Conservation (phyloP, 1,284 basidiomycete genomes). For the Singerocomus inundabilis region DNA sequence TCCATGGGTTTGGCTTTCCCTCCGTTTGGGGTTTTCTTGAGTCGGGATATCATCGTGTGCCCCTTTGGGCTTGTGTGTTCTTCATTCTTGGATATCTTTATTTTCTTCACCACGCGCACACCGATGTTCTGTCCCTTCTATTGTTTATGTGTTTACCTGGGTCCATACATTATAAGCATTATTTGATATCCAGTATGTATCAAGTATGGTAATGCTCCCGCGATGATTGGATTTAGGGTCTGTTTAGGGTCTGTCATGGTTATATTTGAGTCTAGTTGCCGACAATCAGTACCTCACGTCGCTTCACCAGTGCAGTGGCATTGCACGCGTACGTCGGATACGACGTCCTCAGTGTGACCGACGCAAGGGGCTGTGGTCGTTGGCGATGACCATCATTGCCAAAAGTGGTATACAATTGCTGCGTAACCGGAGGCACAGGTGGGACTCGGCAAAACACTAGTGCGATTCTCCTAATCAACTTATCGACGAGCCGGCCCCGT, state of each 20-base stretch:
- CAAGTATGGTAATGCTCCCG: neutral
- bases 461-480: too few species aligned
- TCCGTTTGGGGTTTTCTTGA: neutral
- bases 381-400: slow-evolving; percentile 1
- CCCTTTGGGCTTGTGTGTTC: slow-evolving; percentile 1
- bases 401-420: slow-evolving; percentile 13
- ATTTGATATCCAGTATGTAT: slow-evolving; percentile 9
- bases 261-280: neutral
- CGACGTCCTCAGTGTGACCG: neutral
- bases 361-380: neutral
- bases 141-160: slow-evolving; percentile 2
- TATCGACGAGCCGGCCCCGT: slow-evolving; percentile 31
- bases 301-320: neutral
- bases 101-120: neutral
- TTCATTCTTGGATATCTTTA: neutral
- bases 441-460: too few species aligned
- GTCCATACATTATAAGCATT: neutral
- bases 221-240: neutral
- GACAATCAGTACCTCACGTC: neutral
- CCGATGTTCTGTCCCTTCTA: neutral
- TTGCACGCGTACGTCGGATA: neutral
- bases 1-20: neutral
- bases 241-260: neutral
- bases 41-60: neutral
- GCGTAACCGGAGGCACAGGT: slow-evolving; percentile 5